These are phyloP conservation scores for Mucor racemosus DNA, from an alignment of 371 early-diverging fungal genomes.

Conservation along the genomic window DNA sequence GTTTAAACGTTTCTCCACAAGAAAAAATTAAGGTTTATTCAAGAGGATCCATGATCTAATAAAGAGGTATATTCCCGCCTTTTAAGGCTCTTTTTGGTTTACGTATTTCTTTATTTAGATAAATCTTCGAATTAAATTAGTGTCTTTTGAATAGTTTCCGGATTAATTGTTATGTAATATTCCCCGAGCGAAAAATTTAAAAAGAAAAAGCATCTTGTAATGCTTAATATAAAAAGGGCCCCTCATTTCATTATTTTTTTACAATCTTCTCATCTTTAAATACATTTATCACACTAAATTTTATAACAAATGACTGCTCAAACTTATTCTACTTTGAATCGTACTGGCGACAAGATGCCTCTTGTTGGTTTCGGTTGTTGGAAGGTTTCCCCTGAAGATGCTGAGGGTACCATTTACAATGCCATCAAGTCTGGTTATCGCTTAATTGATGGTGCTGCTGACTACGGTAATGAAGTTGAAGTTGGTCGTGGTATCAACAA, in stretches of 20 bases:
- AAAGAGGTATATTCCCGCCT: neutral
- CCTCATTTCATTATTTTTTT: neutral
- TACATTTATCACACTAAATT: constrained; percentile 42
- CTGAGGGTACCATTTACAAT: constrained; percentile 51
- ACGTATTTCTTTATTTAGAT: neutral
- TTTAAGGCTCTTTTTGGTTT: neutral
- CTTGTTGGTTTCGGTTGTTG: constrained; percentile 46
- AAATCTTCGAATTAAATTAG: constrained; percentile 11
- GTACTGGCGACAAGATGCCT: constrained; percentile 53
- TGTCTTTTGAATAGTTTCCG: neutral
- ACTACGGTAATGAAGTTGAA: constrained; percentile 71
- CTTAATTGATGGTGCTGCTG: constrained; percentile 48
- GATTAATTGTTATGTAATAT: constrained; percentile 15
- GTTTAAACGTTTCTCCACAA: neutral
- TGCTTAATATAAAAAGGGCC: neutral
- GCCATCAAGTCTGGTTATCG: constrained; percentile 53
- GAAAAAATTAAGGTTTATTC: neutral
- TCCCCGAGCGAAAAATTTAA: neutral
- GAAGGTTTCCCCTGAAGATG: constrained; percentile 37
- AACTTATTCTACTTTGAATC: constrained; percentile 32
- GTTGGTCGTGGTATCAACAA: constrained; percentile 68
- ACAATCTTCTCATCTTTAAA: constrained; percentile 60
- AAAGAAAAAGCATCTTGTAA: neutral
- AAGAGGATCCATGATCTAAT: neutral
- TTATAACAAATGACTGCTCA: constrained; percentile 34